phyloP scores from a whole-genome alignment of 208 protist species.

The Trypanosoma cruzi region DNA sequence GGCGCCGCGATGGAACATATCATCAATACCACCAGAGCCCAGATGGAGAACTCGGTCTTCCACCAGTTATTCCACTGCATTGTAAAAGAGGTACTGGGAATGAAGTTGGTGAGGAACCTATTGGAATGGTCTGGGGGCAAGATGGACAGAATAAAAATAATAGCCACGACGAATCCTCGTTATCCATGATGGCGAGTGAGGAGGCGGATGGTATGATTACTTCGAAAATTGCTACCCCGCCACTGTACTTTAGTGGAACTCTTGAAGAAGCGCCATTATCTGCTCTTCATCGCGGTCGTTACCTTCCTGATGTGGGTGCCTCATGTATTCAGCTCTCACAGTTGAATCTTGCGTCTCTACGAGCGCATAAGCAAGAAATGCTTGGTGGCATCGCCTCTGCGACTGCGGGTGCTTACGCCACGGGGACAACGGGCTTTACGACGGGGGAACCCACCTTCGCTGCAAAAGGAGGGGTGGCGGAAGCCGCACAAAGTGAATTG shows the following conservation, averaged over 20 bases:
- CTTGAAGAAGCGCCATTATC: slow-evolving; percentile 30
- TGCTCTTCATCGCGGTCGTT: slow-evolving; percentile 30
- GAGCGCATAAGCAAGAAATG: slow-evolving; percentile 14
- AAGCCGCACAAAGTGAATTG: slow-evolving; percentile 17
- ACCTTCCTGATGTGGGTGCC: slow-evolving; percentile 33
- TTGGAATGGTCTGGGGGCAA: not conserved
- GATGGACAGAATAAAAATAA: not conserved
- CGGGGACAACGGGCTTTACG: not conserved
- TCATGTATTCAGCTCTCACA: slow-evolving; percentile 57
- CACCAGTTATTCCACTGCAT: slow-evolving; percentile 31
- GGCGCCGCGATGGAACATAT: slow-evolving; percentile 34
- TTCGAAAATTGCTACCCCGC: slow-evolving; percentile 2
- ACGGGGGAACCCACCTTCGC: not conserved
- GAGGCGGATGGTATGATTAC: not conserved
- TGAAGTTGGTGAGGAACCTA: not conserved
- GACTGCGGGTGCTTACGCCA: not conserved
- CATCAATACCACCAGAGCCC: slow-evolving; percentile 35
- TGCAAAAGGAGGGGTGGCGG: not conserved
- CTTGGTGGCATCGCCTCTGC: not conserved
- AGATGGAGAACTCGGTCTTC: slow-evolving; percentile 34
- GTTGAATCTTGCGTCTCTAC: slow-evolving; percentile 36
- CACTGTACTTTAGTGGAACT: slow-evolving; percentile 26
- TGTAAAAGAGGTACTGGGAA: not conserved
- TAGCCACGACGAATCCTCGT: not conserved
- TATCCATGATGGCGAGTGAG: slow-evolving; percentile 2